phyloP scores from a whole-genome alignment of 2,329 filamentous ascomycete genomes.

The Exophiala dermatitidis region DNA sequence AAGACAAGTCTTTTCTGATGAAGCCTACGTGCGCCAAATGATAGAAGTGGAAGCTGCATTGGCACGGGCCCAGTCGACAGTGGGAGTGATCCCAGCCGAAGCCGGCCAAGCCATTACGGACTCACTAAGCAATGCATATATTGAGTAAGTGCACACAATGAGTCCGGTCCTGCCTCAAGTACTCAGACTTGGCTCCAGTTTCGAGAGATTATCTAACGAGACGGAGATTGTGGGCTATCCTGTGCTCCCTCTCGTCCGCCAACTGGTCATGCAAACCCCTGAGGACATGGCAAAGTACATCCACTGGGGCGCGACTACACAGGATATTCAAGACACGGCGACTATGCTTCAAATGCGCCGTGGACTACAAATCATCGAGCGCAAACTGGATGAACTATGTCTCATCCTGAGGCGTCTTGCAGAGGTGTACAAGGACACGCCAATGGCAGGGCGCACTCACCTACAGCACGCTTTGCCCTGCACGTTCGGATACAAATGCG shows the following conservation, averaged over 20 bases:
- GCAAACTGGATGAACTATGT: constrained; percentile 40
- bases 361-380: constrained; percentile 44
- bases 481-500: constrained; percentile 54
- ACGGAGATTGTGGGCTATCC: constrained; percentile 29
- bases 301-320: constrained; percentile 54
- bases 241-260: constrained; percentile 27
- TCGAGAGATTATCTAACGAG: constrained; percentile 25
- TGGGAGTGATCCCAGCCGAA: constrained; percentile 25
- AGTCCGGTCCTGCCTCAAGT: not conserved
- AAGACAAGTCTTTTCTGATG: constrained; percentile 26
- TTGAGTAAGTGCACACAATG: constrained; percentile 16
- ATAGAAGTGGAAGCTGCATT: constrained; percentile 27
- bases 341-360: constrained; percentile 48
- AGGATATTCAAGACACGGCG: constrained; percentile 54
- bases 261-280: constrained; percentile 23
- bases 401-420: constrained; percentile 39
- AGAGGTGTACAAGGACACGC: constrained; percentile 44
- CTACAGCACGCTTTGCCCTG: constrained; percentile 52
- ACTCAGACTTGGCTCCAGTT: constrained; percentile 2
- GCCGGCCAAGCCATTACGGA: constrained; percentile 23
- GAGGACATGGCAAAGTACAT: constrained; percentile 40
- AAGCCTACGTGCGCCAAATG: constrained; percentile 24
- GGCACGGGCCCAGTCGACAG: constrained; percentile 25
- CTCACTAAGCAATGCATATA: constrained; percentile 9
- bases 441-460: constrained; percentile 53